Percentiles rank a stretch among this genome's conserved stretches.
phyloP scores from a whole-genome alignment of 2,329 filamentous ascomycete species.

The Colletotrichum shisoi region DNA sequence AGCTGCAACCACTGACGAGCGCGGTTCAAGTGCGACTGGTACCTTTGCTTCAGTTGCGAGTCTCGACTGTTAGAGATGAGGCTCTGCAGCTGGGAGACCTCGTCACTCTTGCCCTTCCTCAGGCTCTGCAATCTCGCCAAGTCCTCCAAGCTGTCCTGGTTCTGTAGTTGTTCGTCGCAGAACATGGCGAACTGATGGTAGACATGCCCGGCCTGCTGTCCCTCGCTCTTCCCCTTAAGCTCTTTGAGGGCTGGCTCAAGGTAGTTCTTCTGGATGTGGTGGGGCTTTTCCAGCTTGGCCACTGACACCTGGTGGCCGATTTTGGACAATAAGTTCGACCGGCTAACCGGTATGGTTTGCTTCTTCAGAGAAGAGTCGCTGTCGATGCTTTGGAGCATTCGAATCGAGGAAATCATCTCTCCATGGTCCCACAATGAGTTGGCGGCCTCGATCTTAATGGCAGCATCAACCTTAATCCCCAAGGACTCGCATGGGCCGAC shows the following conservation, averaged over 20 bases:
- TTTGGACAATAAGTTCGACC: conserved; percentile 83
- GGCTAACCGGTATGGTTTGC: conserved; percentile 75
- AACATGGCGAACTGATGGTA: conserved; percentile 96
- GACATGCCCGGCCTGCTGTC: conserved; percentile 81
- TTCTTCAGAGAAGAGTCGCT: conserved; percentile 67
- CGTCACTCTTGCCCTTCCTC: conserved; percentile 79
- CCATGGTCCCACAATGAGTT: conserved; percentile 94
- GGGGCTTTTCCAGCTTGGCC: conserved; percentile 88
- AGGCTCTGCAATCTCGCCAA: conserved; percentile 81
- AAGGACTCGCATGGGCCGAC: conserved; percentile 72
- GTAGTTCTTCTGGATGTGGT: conserved; percentile 87
- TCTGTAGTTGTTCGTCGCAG: conserved; percentile 92
- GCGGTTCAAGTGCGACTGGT: conserved; percentile 70
- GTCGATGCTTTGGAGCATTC: conserved; percentile 81
- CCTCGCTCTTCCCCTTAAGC: conserved; percentile 71
- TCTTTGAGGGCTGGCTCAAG: conserved; percentile 84
- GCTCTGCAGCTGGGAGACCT: conserved; percentile 76
- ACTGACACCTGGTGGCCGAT: conserved; percentile 89
- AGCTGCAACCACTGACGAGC: conserved; percentile 90
- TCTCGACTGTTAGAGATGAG: conserved; percentile 62
- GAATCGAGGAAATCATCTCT: conserved; percentile 86
- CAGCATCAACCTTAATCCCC: conserved; percentile 79
- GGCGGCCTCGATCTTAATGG: conserved; percentile 81
- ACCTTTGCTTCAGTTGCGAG: conserved; percentile 62
- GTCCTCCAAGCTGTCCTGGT: conserved; percentile 84